Base-by-base conservation (phyloP, 352 stramenopile species). In the Globisporangium rhizosaccharum region DNA sequence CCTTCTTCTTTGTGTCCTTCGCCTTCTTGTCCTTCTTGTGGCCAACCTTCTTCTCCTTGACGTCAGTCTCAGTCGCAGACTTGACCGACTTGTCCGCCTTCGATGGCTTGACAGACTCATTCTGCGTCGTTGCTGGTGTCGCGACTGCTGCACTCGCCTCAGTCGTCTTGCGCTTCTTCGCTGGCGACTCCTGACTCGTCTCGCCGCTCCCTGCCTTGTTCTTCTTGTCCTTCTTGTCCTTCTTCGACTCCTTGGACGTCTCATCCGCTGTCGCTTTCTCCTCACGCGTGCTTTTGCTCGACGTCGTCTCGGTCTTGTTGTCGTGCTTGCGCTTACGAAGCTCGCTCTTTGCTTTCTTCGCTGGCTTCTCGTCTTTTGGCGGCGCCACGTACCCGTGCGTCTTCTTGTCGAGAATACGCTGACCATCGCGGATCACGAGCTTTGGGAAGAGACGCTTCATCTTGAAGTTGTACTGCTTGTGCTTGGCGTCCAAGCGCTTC, bases 381-480 rank as follows among this genome's bases (percentile, higher is more conserved):
- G 83, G 81, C 0, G 82, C 85, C 30, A 91, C 75, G 53, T 92
- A 93, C 2, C 85, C 83, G 60, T 94, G 82, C 25, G 85, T 85
- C 51, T 85, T 85, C 64, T 94, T 94, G 48, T 87, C 73, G n/a
- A 90, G 58, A 33, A 94, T 70, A 9, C 85, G 85, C 55, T 79
- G 63, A 15, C 81, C 85, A 60, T 94, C 85, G 12, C 85, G 83
- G 36, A 94, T 78, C 53, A 93, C 78, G 20, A 94, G 67, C 57
- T 78, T 82, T 23, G 82, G 80, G 44, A 94, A 94, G 51, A 94
- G 39, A 0, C 82, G 79, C 69, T 93, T 94, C 71, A 94, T 93
- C 71, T 90, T 90, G 65, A 90, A 92, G 59, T 92, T 91, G 70
- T 94, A 94, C 66, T 89, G 75, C 65, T 91, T 94, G 72, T 92